Evolutionary conservation across 129 eudicot genomes (phyloP).

Genomic region (Flaveria robusta): DNA sequence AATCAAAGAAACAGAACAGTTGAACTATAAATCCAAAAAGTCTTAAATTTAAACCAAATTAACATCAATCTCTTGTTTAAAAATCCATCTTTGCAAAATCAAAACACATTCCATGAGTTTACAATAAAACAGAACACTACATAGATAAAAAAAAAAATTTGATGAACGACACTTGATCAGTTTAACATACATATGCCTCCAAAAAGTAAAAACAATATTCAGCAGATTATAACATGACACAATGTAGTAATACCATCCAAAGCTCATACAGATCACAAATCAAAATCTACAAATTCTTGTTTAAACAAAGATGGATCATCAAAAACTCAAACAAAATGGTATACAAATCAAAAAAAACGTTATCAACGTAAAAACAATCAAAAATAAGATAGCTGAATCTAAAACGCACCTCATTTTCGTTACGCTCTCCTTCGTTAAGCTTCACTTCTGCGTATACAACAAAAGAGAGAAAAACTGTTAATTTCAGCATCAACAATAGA

Average conservation of each 20-base stretch:
- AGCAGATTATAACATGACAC: background rate
- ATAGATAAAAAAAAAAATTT: no score
- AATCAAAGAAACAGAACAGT: background rate
- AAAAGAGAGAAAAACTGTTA: background rate
- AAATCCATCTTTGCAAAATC: background rate
- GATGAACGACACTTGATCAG: no score
- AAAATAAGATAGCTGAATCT: background rate
- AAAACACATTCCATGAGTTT: background rate
- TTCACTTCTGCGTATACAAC: conserved; percentile 22
- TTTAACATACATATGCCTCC: background rate
- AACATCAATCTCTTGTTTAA: background rate
- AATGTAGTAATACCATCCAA: background rate
- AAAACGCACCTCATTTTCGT: conserved; percentile 37
- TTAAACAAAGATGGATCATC: background rate
- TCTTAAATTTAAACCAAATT: background rate
- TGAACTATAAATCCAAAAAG: background rate
- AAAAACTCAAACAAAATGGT: background rate
- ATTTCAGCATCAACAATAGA: background rate
- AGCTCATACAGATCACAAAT: background rate
- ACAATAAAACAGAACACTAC: no score
- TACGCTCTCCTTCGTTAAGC: conserved; percentile 10
- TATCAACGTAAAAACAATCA: background rate
- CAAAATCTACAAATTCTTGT: no score
- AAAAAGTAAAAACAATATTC: background rate
- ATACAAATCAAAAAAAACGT: background rate